These are phyloP conservation scores for Cicer cuneatum DNA, from an alignment of 306 rosid species.

Conservation along the genomic window DNA sequence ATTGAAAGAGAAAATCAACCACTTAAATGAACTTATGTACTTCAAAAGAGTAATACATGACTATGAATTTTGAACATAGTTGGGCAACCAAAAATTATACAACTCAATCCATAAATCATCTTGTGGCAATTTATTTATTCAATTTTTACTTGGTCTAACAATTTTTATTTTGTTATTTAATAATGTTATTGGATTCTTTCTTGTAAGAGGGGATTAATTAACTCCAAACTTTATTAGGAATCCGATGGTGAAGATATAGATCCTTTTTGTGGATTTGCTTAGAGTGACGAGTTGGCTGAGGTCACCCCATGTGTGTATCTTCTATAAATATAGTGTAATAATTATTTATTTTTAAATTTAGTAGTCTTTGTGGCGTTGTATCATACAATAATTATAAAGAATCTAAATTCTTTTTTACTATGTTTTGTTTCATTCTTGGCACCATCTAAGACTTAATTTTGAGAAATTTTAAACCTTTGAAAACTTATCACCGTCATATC, in stretches of 20 bases:
- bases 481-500: neutral
- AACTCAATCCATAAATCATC: conserved; percentile 29
- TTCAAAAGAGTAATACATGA: too few relatives aligned
- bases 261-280: neutral
- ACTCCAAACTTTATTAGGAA: conserved; percentile 1
- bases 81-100: neutral
- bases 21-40: too few relatives aligned
- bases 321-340: too few relatives aligned
- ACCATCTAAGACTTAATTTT: neutral
- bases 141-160: neutral
- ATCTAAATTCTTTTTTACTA: too few relatives aligned
- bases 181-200: conserved; percentile 30
- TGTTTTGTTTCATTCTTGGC: neutral
- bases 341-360: too few relatives aligned
- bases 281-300: conserved; percentile 15
- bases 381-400: too few relatives aligned
- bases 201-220: conserved; percentile 28
- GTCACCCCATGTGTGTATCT: neutral
- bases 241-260: neutral
- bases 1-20: too few relatives aligned
- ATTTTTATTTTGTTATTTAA: conserved; percentile 4
- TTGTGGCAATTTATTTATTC: conserved; percentile 4
- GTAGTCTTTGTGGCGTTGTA: too few relatives aligned
- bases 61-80: too few relatives aligned
- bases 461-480: neutral